Evolutionary conservation across 2,329 filamentous ascomycete genomes (phyloP).

Genomic region (Tolypocladium ophioglossoides): DNA sequence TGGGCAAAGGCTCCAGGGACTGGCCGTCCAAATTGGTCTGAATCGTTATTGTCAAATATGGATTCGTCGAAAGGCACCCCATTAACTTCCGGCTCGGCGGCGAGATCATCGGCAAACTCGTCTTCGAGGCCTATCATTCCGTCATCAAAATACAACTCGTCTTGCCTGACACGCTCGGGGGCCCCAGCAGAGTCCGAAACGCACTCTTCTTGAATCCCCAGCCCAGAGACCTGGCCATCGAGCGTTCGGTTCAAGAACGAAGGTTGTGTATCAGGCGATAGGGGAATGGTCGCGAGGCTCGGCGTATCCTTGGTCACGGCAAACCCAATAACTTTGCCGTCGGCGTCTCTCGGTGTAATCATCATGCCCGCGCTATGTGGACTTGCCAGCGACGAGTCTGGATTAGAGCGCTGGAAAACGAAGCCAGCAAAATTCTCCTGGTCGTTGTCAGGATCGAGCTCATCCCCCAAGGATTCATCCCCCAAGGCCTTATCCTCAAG

Average conservation of each 20-base stretch:
- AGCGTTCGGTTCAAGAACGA: not conserved
- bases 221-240: slow-evolving; percentile 19
- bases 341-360: slow-evolving; percentile 43
- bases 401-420: slow-evolving; percentile 44
- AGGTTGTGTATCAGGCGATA: not conserved
- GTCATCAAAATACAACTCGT: slow-evolving; percentile 63
- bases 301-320: slow-evolving; percentile 39
- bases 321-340: slow-evolving; percentile 46
- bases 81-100: slow-evolving; percentile 32
- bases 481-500: not conserved
- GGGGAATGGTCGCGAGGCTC: slow-evolving; percentile 6
- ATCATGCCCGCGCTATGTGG: slow-evolving; percentile 36
- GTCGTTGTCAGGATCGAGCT: slow-evolving; percentile 39
- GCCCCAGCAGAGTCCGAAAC: slow-evolving; percentile 7
- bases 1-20: slow-evolving; percentile 47
- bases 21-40: slow-evolving; percentile 50
- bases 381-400: slow-evolving; percentile 38
- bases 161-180: slow-evolving; percentile 23
- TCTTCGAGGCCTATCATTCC: slow-evolving; percentile 40
- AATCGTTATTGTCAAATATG: slow-evolving; percentile 59
- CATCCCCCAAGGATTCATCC: slow-evolving; percentile 8
- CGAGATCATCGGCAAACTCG: slow-evolving; percentile 36
- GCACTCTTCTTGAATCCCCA: slow-evolving; percentile 31
- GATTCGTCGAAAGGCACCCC: slow-evolving; percentile 58
- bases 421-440: slow-evolving; percentile 53